These are phyloP conservation scores for Fraxinus floribunda DNA, from an alignment of 305 asterid species.

Conservation along the genomic window DNA sequence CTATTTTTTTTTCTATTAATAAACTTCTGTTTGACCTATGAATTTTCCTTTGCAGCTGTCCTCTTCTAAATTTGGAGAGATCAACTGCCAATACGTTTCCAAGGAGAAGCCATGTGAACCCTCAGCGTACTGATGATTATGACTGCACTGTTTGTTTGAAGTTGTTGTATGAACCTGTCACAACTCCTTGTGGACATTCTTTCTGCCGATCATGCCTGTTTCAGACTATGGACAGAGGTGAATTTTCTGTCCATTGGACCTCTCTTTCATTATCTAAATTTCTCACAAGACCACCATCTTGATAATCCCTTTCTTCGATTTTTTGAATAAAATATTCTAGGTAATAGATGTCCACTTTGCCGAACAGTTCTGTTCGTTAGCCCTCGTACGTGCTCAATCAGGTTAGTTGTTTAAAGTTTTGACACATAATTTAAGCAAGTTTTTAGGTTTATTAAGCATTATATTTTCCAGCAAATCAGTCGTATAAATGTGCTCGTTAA, in stretches of 20 bases:
- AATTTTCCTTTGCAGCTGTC: constrained; percentile 47
- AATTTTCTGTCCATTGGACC: constrained; percentile 23
- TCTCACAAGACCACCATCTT: not conserved
- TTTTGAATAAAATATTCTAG: constrained; percentile 42
- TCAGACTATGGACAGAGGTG: constrained; percentile 96
- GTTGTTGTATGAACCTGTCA: constrained; percentile 81
- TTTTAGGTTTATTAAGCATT: not conserved
- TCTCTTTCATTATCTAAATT: constrained; percentile 15
- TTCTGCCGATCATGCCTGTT: constrained; percentile 95
- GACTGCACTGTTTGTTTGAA: constrained; percentile 95
- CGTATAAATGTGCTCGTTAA: not conserved
- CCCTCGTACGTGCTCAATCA: constrained; percentile 79
- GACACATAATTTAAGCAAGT: not conserved
- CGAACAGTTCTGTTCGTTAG: constrained; percentile 86
- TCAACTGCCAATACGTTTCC: constrained; percentile 34
- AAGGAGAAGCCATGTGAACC: constrained; percentile 55
- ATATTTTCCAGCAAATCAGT: not conserved
- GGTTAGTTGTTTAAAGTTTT: constrained; percentile 48
- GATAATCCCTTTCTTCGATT: constrained; percentile 7
- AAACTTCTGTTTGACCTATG: constrained; percentile 9
- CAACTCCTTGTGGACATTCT: constrained; percentile 99
- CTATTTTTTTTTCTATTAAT: not conserved
- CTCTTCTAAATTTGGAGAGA: constrained; percentile 65
- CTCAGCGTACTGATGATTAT: constrained; percentile 83
- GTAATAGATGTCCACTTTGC: constrained; percentile 91